phyloP scores from a whole-genome alignment of 1,284 basidiomycete genomes.

The Pseudozyma hubeiensis region DNA sequence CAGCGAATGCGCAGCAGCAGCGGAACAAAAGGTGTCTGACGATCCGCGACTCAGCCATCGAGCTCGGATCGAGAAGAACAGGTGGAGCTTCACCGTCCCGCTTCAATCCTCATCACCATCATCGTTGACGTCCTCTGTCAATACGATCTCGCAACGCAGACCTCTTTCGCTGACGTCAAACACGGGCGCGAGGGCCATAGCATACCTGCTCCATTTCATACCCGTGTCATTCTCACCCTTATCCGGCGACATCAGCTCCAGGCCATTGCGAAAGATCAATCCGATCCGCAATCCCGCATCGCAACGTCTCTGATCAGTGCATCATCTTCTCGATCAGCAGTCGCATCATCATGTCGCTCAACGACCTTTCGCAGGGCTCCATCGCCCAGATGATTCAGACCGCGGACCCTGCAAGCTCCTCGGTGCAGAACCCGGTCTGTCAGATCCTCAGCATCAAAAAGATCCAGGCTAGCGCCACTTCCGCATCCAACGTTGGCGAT shows the following conservation, averaged over 20 bases:
- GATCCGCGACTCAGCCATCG: slow-evolving; percentile 38
- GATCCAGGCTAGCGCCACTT: slow-evolving; percentile 52
- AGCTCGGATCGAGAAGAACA: slow-evolving; percentile 11
- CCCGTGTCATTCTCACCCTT: neutral
- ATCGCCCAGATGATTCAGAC: slow-evolving; percentile 62
- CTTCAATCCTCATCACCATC: slow-evolving; percentile 1
- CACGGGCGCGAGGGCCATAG: too few species aligned
- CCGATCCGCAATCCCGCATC: neutral
- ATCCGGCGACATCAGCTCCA: neutral
- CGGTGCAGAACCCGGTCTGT: slow-evolving; percentile 60
- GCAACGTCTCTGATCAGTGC: neutral
- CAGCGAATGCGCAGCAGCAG: slow-evolving; percentile 14
- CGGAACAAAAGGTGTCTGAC: neutral
- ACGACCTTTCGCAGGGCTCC: slow-evolving; percentile 58
- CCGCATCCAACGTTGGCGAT: slow-evolving; percentile 56
- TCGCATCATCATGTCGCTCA: slow-evolving; percentile 38
- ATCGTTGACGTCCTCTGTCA: neutral
- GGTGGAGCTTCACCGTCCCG: slow-evolving; percentile 17
- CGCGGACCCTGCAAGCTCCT: slow-evolving; percentile 38
- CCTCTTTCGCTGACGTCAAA: neutral
- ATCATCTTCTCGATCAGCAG: neutral
- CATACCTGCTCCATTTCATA: neutral
- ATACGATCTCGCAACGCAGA: neutral
- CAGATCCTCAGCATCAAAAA: slow-evolving; percentile 67
- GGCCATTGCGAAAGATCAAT: neutral